Conservation (phyloP, 2,329 filamentous ascomycete genomes). For the Neoarthrinium moseri region DNA sequence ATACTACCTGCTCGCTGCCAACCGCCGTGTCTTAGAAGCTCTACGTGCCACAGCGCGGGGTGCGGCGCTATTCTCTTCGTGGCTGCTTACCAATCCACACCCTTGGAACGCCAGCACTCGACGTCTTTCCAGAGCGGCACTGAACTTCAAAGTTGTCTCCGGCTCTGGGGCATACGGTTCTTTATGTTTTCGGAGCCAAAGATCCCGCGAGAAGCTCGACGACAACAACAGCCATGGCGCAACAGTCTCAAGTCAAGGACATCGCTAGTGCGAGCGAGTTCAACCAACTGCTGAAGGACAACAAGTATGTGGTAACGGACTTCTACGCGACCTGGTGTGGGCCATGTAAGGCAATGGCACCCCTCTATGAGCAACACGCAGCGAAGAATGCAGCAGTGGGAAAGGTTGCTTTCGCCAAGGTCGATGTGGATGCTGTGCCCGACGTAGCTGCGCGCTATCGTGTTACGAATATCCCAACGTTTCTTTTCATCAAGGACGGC, state of each 20-base stretch:
- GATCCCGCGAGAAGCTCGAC: background rate
- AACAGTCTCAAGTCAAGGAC: background rate
- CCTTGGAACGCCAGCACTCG: too few species aligned
- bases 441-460: slow-evolving; percentile 64
- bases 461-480: slow-evolving; percentile 72
- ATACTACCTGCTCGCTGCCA: too few species aligned
- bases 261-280: slow-evolving; percentile 52
- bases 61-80: too few species aligned
- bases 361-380: slow-evolving; percentile 56
- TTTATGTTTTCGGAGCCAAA: too few species aligned
- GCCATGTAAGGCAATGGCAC: slow-evolving; percentile 71
- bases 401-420: slow-evolving; percentile 63
- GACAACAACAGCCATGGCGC: background rate
- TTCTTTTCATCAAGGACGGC: slow-evolving; percentile 66
- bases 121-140: too few species aligned
- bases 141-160: too few species aligned
- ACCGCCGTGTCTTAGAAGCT: too few species aligned
- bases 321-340: slow-evolving; percentile 73
- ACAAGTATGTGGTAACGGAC: slow-evolving; percentile 31
- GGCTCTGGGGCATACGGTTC: too few species aligned
- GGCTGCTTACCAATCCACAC: too few species aligned
- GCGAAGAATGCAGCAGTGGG: slow-evolving; percentile 45
- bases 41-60: too few species aligned
- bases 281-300: slow-evolving; percentile 58
- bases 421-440: slow-evolving; percentile 68